A percentile compares a stretch with the other conserved stretches of the same genome.
These are phyloP conservation scores for Juglanconis juglandina DNA, from an alignment of 2,329 filamentous ascomycete species.

Conservation along the genomic window DNA sequence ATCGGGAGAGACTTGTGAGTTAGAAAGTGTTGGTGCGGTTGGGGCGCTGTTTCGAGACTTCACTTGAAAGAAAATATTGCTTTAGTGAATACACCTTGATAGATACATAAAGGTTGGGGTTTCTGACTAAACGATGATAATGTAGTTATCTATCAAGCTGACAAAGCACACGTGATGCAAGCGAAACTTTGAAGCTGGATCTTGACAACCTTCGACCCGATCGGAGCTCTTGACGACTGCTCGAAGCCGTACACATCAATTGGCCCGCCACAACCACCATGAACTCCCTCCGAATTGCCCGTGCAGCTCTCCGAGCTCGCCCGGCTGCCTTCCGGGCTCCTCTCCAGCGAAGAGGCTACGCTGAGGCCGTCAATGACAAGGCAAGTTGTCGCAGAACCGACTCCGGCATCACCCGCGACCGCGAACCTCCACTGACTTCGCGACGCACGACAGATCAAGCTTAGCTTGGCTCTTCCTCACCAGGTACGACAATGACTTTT, in stretches of 20 bases:
- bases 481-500: conserved; percentile 68
- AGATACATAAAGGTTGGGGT: background rate
- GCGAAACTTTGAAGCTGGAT: conserved; percentile 12
- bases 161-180: conserved; percentile 15
- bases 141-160: background rate
- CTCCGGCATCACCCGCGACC: conserved; percentile 13
- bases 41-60: too few relatives aligned
- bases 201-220: conserved; percentile 6
- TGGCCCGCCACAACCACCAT: conserved; percentile 60
- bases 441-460: conserved; percentile 67
- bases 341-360: conserved; percentile 85
- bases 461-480: conserved; percentile 95
- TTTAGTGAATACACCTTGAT: background rate
- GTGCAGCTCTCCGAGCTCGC: conserved; percentile 80
- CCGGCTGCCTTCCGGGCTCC: conserved; percentile 73
- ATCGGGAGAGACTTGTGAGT: too few relatives aligned
- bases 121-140: background rate
- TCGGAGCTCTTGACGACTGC: conserved; percentile 37
- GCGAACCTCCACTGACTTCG: conserved; percentile 12
- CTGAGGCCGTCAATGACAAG: conserved; percentile 83
- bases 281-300: conserved; percentile 85
- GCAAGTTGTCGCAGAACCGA: conserved; percentile 36
- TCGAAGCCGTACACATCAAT: conserved; percentile 43
- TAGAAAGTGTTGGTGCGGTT: too few relatives aligned
- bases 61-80: background rate